Conservation (phyloP, 345 rosid genomes). For the Salix suchowensis region DNA sequence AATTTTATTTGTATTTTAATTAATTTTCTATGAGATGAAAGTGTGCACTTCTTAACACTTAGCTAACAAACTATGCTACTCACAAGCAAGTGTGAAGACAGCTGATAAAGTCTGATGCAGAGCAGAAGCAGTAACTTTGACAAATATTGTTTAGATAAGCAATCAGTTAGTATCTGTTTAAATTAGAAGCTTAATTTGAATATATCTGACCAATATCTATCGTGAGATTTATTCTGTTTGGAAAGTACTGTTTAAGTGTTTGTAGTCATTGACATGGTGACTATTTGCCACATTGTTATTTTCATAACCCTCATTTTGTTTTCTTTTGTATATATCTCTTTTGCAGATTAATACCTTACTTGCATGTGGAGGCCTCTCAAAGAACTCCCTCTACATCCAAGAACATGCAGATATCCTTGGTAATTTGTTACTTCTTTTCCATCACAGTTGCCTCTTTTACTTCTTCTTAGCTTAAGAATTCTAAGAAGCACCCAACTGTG, state of each 20-base stretch:
- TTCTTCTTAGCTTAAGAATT: neutral
- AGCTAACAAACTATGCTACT: no score
- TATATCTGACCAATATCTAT: neutral
- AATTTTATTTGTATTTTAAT: neutral
- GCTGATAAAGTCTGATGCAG: neutral
- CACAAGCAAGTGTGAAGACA: no score
- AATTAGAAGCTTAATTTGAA: neutral
- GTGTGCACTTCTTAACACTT: neutral
- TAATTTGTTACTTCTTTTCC: slow-evolving; percentile 19
- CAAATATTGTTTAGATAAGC: neutral
- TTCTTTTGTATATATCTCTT: slow-evolving; percentile 9
- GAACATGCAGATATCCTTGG: slow-evolving; percentile 86
- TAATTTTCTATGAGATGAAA: neutral
- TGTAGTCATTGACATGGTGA: neutral
- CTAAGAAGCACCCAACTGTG: neutral
- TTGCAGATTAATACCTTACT: slow-evolving; percentile 73
- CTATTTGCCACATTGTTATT: neutral
- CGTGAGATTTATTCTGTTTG: neutral
- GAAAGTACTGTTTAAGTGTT: neutral
- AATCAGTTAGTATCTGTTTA: neutral
- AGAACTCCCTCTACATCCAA: slow-evolving; percentile 68
- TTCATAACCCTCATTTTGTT: neutral
- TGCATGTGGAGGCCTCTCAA: slow-evolving; percentile 87
- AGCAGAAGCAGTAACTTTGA: neutral
- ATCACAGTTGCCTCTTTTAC: no score